Evolutionary conservation across 768 basidiomycete species (phyloP), one percentile per base, ranked within the genome.

Genomic region (Trametes cingulata): DNA sequence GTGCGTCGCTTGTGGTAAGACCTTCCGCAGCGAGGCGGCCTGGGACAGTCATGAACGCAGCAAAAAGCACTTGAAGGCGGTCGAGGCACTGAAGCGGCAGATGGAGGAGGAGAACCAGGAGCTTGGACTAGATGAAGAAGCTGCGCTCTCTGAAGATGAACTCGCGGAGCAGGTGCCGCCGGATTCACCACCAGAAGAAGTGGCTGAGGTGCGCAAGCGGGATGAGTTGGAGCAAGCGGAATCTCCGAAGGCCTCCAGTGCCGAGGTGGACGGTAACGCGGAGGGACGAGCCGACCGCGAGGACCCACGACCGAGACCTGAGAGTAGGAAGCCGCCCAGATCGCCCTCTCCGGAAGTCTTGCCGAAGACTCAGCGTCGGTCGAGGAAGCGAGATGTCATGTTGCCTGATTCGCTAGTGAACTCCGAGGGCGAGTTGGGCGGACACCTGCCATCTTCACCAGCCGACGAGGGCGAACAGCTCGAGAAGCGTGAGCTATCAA

Each of bases 1-100:
- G 71, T 99, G 97, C 68, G 88, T 98, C n/a, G 95, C 87, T 8
- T 99, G 97, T 68, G 80, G 83, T 27, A 98, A 97, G 77, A 80
- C 82, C 0, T 98, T 98, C 71, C 78, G 88, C 68, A 94, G 88
- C 64, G 95, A 98, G 67, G 91, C 93, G 0, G 92, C 94, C 5
- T 99, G 95, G 95, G 80, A 87, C 66, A 98, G 94, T 71, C 97
- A 98, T 64, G 97, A 98, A 72, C 80, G 95, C 64, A 97, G 95
- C 72, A 90, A 90, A 75, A 97, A 94, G 73, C 97, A 99, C 68
- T 70, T 91, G 70, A 92, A 89, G 73, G 91, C 94, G 62, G 85
- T 98, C 13, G 91, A 92, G 68, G 79, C 77, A 64, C 69, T 99
- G 59, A 85, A 83, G 71, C 78, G 79, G 66, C 83, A 91, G 67